Base-by-base conservation (phyloP, 441 rosid genomes). In the Eutrema salsugineum region DNA sequence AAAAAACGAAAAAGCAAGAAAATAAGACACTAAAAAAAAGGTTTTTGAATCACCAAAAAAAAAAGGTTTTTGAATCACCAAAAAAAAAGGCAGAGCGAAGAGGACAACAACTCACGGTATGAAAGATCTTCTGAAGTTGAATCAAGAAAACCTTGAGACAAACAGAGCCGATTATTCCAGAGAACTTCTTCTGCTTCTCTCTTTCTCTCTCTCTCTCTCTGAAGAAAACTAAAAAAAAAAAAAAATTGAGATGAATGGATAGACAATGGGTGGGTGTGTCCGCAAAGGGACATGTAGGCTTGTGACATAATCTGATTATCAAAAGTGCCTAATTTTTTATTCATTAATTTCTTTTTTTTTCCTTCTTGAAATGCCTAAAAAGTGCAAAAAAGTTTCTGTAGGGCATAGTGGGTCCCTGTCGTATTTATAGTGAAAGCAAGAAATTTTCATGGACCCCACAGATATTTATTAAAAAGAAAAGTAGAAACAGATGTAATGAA, bases 261-360 rank as follows among this genome's bases (percentile, higher is more conserved):
- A 80, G 87, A 77, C 44, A 80, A 75, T 76, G 89, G 79, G 76
- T 81, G 83, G 86, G 80, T 74, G 84, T 77, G 77, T 79, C 83
- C 51, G 76, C 62, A 79, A 67, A 73, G 48, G 57, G 77, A 65
- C 77, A 66, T 66, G 73, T 77, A 66, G 70, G 70, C 69, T 72
- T 64, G 63, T 77, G 88, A 84, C 89, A 78, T 71, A 78, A 82
- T 86, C 84, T 82, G 81, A 71, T 77, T 12, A 57, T 59, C 70
- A 76, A 86, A 90, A 90, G 89, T 81, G 93, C 85, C 83, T 59
- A 70, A 35, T 46, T 63, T 47, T 17, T 17, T 16, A 28, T 49
- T 65, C 11, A 17, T 14, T 30, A 55, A 27, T 55, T 10, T 32
- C 19, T 56, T 17, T 11, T 10, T 3, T 9, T 56, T 17, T 11